Base-by-base conservation (phyloP, 2,329 filamentous ascomycete genomes). In the Aspergillus calidoustus region DNA sequence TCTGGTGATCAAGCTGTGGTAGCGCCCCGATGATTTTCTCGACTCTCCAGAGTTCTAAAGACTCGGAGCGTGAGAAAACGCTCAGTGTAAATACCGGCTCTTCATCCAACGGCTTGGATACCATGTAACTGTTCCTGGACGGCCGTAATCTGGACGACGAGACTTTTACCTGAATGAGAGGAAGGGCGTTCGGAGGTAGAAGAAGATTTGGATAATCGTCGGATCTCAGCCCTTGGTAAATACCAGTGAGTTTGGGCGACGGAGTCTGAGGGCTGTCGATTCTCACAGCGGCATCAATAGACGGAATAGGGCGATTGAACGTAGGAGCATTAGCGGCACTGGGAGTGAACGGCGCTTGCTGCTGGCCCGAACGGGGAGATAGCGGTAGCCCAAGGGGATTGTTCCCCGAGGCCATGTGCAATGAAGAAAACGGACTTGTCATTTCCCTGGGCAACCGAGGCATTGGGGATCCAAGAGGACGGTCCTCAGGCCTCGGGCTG, bases 81-180 rank as follows among this genome's bases (percentile, higher is more conserved):
- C 93, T 93, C 57, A 99, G 82, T 0, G 93, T 97, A 71, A 98
- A 97, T 0, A 98, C 94, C 0, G 93, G 92, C 69, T 97, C 93
- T 72, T 97, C 94, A 61, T 97, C 93, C 22, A 91, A 82, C 64
- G 91, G 89, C 54, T 88, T 94, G 11, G 93, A 82, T 2, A 89
- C 91, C 71, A 97, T 82, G 68, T 95, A 86, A 74, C 93, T 97
- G 43, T 92, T 88, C 65, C 94, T 85, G 0, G 94, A 97, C 15
- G 94, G 95, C 72, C 92, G 93, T 82, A 99, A 88, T n/a, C 95
- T 89, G 23, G 95, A 98, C 4, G 95, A 98, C 3, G 93, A 92
- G 4, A 97, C 94, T 74, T 87, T 91, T 52, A 97, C 88, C 65
- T 91, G 87, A 59, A 99, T 90, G 1, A 91, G 92, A 3, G 92